phyloP scores from a whole-genome alignment of 345 rosid species.

The Garcia nutans region DNA sequence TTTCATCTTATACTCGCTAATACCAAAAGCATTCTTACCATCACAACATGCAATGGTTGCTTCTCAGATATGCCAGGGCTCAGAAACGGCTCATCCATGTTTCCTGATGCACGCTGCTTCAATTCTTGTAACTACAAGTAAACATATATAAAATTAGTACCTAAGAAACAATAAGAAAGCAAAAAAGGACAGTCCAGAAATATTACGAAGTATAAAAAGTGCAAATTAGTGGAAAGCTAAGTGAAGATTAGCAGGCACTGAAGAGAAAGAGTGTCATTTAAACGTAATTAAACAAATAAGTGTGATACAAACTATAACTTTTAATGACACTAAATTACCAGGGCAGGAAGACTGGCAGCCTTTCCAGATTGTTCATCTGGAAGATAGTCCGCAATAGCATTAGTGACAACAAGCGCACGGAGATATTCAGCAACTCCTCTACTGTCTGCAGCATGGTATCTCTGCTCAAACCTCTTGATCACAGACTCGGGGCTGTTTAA shows the following conservation, averaged over 20 bases:
- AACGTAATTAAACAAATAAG: background rate
- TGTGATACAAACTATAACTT: background rate
- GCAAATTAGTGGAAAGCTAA: background rate
- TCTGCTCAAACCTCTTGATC: constrained; percentile 81
- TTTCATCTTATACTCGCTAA: background rate
- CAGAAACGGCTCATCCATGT: constrained; percentile 62
- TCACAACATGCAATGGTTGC: constrained; percentile 92
- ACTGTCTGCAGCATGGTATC: constrained; percentile 77
- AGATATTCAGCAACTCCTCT: constrained; percentile 89
- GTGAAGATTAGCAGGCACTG: background rate
- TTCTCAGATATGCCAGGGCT: constrained; percentile 87
- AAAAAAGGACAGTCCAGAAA: background rate
- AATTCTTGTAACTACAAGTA: constrained; percentile 80
- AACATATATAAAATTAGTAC: background rate
- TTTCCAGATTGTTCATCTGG: constrained; percentile 84
- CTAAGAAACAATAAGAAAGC: background rate
- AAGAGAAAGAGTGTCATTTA: too few relatives aligned
- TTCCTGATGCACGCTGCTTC: constrained; percentile 83
- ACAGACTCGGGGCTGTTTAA: constrained; percentile 79
- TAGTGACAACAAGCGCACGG: constrained; percentile 77
- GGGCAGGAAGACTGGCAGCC: constrained; percentile 76
- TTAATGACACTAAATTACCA: constrained; percentile 43
- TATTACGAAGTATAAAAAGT: background rate
- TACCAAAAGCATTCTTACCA: constrained; percentile 51
- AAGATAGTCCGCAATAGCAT: constrained; percentile 85